Evolutionary conservation across 2,329 filamentous ascomycete species (phyloP), one percentile per base, ranked within the genome.

Genomic region (Xylaria sp.): DNA sequence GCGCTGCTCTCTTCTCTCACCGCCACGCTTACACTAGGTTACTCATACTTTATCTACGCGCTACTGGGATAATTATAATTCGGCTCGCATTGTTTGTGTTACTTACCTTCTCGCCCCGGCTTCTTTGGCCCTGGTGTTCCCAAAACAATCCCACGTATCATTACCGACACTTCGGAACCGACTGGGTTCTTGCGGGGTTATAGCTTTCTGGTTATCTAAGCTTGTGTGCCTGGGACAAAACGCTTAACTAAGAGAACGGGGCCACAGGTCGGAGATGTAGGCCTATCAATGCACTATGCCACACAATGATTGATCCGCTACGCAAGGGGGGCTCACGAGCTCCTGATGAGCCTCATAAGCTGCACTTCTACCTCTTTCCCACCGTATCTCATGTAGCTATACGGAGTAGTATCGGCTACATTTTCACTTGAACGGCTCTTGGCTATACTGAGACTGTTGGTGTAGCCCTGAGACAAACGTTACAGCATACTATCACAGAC

Each of bases 141-240:
- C 31, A 36, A 54, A 36, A 63, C 10, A 10, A 56, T 57, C 55
- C 18, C 31, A 33, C 49, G 60, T 20, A 49, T 68, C 66, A 62
- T 7, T 68, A 62, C 66, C 66, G 41, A 60, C 28, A 25, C 18
- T 9, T 20, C 56, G 62, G 66, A 33, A n/a, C 57, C 13, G 10
- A 4, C 51, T 41, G 31, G 31, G 20, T 41, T 51, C 31, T 39
- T 49, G 31, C 31, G 31, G 59, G 59, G 59, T 39, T 52, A 31
- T 23, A 12, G 41, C 18, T 28, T 20, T 33, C 15, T n/a, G 13
- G 25, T 33, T 55, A 55, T 52, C 25, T 41, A 57, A 57, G 33
- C n/a, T 8, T 23, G 5, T 13, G 43, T 15, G 13, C 56, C 15
- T 43, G 39, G 51, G 28, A 10, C 12, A 57, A 9, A 36, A 10